Evolutionary conservation across 441 rosid species (phyloP).

Genomic region (Raphanus hybrid): DNA sequence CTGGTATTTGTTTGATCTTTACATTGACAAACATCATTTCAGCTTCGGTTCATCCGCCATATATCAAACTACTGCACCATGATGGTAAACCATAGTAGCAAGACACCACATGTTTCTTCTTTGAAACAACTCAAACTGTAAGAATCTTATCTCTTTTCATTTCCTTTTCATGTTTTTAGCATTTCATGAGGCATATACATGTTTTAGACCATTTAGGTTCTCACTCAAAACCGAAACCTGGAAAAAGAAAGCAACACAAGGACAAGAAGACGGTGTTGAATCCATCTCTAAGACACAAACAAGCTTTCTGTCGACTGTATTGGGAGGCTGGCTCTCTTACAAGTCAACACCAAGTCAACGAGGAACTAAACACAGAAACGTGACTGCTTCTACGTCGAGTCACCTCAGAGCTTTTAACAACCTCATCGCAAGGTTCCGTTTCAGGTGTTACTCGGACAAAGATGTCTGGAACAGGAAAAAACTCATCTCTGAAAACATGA

Average conservation of each 20-base stretch:
- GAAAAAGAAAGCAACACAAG: conserved; percentile 31
- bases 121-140: conserved; percentile 51
- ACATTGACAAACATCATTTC: conserved; percentile 21
- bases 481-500: conserved; percentile 40
- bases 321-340: conserved; percentile 50
- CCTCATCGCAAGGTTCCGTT: conserved; percentile 48
- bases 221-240: conserved; percentile 38
- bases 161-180: background rate
- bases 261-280: conserved; percentile 44
- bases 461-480: conserved; percentile 40
- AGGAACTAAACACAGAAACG: conserved; percentile 35
- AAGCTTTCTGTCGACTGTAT: conserved; percentile 40
- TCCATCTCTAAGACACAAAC: conserved; percentile 28
- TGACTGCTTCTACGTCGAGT: conserved; percentile 31
- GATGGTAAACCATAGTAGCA: conserved; percentile 46
- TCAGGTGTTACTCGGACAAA: conserved; percentile 34
- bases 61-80: conserved; percentile 50
- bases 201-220: conserved; percentile 45
- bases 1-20: conserved; percentile 16
- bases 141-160: conserved; percentile 23
- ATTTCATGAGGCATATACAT: background rate
- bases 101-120: conserved; percentile 35
- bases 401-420: conserved; percentile 45
- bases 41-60: conserved; percentile 80
- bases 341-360: conserved; percentile 44